phyloP scores from a whole-genome alignment of 2,329 filamentous ascomycete species.

The Clarireedia monteithiana region DNA sequence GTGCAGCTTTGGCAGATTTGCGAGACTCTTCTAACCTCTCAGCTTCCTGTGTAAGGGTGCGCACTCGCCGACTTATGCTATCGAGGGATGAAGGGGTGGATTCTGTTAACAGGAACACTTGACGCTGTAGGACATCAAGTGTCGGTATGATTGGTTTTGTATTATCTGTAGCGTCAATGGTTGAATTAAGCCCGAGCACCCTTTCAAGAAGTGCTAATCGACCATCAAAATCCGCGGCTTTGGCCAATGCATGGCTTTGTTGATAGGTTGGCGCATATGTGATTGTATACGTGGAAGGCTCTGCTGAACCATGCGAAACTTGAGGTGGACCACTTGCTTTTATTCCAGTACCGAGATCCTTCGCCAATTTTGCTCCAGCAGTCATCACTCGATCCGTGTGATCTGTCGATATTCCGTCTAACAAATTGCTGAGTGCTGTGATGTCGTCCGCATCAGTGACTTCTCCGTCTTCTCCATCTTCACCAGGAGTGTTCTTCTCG shows the following conservation, averaged over 20 bases:
- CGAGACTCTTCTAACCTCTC: constrained; percentile 61
- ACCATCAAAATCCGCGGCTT: constrained; percentile 81
- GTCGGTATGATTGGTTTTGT: constrained; percentile 72
- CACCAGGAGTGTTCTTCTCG: constrained; percentile 35
- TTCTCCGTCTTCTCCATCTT: constrained; percentile 23
- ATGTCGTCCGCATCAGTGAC: constrained; percentile 47
- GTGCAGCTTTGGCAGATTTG: constrained; percentile 51
- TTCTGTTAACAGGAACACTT: constrained; percentile 67
- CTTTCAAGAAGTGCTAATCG: constrained; percentile 74
- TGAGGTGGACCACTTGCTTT: constrained; percentile 23
- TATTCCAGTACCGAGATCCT: constrained; percentile 24
- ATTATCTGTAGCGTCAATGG: constrained; percentile 50
- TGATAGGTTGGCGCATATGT: constrained; percentile 58
- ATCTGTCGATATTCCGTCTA: constrained; percentile 54
- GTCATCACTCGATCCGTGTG: constrained; percentile 12
- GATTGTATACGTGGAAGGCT: constrained; percentile 50
- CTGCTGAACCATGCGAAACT: constrained; percentile 16
- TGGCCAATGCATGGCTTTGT: constrained; percentile 63
- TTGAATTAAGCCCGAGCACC: constrained; percentile 68
- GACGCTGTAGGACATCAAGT: constrained; percentile 71
- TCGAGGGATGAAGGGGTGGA: constrained; percentile 68
- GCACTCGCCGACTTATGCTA: constrained; percentile 60
- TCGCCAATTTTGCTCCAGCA: constrained; percentile 22
- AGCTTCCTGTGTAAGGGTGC: constrained; percentile 63
- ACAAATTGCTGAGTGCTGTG: constrained; percentile 59